These are phyloP conservation scores for Russula griseocarnosa DNA, from an alignment of 768 basidiomycete species.

Conservation along the genomic window DNA sequence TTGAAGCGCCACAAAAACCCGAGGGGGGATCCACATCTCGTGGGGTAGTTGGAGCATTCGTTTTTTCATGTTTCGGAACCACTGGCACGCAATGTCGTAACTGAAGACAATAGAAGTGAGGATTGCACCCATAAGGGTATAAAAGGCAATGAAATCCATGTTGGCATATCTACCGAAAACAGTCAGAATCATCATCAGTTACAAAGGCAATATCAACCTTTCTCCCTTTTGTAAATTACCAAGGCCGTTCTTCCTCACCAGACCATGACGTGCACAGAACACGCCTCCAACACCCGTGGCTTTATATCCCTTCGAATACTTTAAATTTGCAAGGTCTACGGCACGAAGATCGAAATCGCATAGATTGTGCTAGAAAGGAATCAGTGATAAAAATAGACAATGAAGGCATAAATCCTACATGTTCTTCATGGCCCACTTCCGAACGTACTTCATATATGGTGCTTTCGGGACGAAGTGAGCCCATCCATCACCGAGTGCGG, in stretches of 20 bases:
- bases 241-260: neutral
- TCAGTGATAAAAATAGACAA: neutral
- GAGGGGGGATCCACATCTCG: neutral
- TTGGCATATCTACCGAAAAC: neutral
- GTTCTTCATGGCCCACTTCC: neutral
- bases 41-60: neutral
- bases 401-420: neutral
- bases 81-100: neutral
- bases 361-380: neutral
- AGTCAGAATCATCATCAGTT: neutral
- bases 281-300: neutral
- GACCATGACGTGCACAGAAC: neutral
- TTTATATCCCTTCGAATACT: neutral
- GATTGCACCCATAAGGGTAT: neutral
- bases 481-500: neutral
- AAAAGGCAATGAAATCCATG: neutral
- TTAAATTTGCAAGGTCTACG: neutral
- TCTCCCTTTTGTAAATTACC: conserved; percentile 2
- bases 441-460: neutral
- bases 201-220: neutral
- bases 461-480: neutral
- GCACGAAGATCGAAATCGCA: neutral
- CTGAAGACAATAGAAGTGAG: neutral
- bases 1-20: neutral
- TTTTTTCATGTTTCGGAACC: neutral